Evolutionary conservation across 2,329 filamentous ascomycete genomes (phyloP).

Genomic region (Lecanicillium sp.): DNA sequence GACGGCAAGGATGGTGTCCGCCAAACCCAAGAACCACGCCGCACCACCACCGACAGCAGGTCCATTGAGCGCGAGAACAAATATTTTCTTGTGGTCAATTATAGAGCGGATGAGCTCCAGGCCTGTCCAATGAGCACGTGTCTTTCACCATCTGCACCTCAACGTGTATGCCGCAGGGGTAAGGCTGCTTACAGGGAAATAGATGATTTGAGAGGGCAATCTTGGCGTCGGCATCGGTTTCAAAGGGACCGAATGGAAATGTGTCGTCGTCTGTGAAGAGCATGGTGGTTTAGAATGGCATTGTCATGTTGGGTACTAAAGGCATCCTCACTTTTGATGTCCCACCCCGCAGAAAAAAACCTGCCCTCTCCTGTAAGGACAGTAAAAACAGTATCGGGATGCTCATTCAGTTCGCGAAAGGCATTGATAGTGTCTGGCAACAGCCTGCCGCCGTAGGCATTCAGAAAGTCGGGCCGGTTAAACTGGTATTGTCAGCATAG

Average conservation of each 20-base stretch:
- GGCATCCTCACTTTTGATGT: conserved; percentile 3
- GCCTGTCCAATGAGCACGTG: neutral
- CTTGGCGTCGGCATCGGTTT: neutral
- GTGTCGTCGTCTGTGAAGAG: neutral
- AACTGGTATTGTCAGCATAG: neutral
- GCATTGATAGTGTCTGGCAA: conserved; percentile 9
- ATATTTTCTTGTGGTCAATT: conserved; percentile 12
- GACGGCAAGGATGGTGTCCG: conserved; percentile 5
- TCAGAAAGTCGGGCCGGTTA: conserved; percentile 7
- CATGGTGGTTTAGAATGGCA: neutral
- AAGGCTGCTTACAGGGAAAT: neutral
- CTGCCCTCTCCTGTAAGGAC: conserved; percentile 8
- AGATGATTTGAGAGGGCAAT: neutral
- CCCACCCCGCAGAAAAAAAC: conserved; percentile 11
- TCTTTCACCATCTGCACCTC: neutral
- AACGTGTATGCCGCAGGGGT: neutral
- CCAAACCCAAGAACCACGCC: conserved; percentile 9
- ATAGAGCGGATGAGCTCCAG: conserved; percentile 9
- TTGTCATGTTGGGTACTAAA: neutral
- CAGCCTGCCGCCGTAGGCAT: conserved; percentile 5
- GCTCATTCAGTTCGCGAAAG: conserved; percentile 9
- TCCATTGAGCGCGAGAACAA: conserved; percentile 9
- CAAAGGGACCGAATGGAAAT: neutral
- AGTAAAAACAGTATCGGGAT: conserved; percentile 12
- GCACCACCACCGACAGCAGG: conserved; percentile 12